phyloP scores from a whole-genome alignment of 192 early-diverging fungal species.

The Entomortierella beljakovae region DNA sequence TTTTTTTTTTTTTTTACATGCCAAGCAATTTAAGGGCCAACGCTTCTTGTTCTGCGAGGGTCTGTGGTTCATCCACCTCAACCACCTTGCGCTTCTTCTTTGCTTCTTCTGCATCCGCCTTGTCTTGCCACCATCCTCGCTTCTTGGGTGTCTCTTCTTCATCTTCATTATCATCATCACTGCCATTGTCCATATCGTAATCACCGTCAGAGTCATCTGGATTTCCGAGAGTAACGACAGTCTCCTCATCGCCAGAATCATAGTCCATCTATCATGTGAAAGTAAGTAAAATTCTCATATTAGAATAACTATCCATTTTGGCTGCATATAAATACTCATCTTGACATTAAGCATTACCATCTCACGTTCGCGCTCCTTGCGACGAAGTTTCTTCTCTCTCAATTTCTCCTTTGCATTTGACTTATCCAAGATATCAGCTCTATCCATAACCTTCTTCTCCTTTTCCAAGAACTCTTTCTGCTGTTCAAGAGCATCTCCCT shows the following conservation, averaged over 20 bases:
- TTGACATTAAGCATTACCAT: slow-evolving; percentile 19
- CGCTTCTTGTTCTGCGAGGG: slow-evolving; percentile 70
- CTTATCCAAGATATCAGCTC: slow-evolving; percentile 86
- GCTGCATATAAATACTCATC: background rate
- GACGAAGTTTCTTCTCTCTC: slow-evolving; percentile 75
- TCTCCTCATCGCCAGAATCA: slow-evolving; percentile 36
- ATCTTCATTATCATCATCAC: slow-evolving; percentile 14
- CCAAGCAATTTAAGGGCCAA: slow-evolving; percentile 66
- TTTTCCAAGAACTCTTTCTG: slow-evolving; percentile 80
- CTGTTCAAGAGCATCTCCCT: slow-evolving; percentile 73
- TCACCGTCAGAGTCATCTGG: slow-evolving; percentile 39
- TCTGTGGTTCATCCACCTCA: slow-evolving; percentile 65
- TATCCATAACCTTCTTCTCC: slow-evolving; percentile 73
- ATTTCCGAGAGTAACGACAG: slow-evolving; percentile 39
- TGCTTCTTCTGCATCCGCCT: slow-evolving; percentile 57
- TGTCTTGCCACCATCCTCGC: slow-evolving; percentile 54
- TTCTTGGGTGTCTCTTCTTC: slow-evolving; percentile 46
- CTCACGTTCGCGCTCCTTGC: slow-evolving; percentile 71
- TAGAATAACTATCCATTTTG: background rate
- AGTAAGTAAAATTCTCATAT: background rate
- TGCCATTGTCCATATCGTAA: slow-evolving; percentile 29
- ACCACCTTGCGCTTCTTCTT: slow-evolving; percentile 61
- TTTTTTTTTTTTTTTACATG: slow-evolving; percentile 8
- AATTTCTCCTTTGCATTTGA: slow-evolving; percentile 71
- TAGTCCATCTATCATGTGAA: slow-evolving; percentile 22